A percentile compares a stretch with the other conserved stretches of the same genome.
Conservation (phyloP, 1,139 yeast species). For the Pichia sp. region DNA sequence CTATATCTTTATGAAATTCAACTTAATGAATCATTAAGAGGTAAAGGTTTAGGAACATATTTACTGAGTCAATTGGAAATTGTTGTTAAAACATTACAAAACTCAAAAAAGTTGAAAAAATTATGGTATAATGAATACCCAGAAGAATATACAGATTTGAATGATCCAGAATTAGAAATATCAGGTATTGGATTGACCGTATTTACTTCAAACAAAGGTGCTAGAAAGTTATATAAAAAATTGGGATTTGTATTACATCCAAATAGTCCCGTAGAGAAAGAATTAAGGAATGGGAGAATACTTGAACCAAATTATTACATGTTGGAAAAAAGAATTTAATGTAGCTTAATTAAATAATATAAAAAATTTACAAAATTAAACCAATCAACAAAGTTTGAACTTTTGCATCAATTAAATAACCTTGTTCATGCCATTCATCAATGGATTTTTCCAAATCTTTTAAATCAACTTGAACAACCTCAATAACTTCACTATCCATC, state of each 20-base stretch:
- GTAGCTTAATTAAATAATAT: neutral
- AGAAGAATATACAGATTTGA: constrained; percentile 4
- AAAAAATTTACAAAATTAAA: neutral
- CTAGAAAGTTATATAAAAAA: constrained; percentile 38
- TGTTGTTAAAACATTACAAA: constrained; percentile 23
- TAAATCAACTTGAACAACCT: constrained; percentile 67
- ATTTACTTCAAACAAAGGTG: constrained; percentile 40
- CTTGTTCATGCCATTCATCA: constrained; percentile 47
- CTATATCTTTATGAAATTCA: constrained; percentile 47
- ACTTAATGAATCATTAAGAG: constrained; percentile 31
- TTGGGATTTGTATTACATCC: constrained; percentile 7
- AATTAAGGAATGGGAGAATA: constrained; percentile 34
- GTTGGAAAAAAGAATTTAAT: constrained; percentile 12
- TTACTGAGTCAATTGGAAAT: constrained; percentile 33
- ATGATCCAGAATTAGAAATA: constrained; percentile 9
- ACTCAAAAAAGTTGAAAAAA: constrained; percentile 6
- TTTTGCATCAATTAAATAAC: constrained; percentile 78
- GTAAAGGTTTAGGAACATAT: constrained; percentile 29
- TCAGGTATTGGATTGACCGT: constrained; percentile 44
- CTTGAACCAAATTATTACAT: constrained; percentile 40
- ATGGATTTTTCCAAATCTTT: constrained; percentile 50
- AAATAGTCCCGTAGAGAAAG: constrained; percentile 28
- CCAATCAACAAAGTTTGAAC: constrained; percentile 85
- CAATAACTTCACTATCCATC: constrained; percentile 88
- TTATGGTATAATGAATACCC: constrained; percentile 8